Conservation (phyloP, 805 yeast species). For the Candida tallmaniae region DNA sequence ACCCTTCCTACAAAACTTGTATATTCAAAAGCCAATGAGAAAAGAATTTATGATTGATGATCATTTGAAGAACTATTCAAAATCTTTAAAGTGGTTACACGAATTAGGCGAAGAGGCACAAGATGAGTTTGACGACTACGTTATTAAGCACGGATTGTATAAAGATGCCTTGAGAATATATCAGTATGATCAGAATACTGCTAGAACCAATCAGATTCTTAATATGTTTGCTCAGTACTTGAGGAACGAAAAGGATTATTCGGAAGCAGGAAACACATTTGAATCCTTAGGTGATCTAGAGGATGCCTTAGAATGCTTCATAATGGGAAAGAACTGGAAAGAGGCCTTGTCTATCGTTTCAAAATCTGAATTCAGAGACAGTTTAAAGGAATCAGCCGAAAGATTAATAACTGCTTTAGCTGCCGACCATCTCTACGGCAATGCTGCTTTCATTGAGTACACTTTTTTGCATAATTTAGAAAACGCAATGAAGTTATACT, state of each 20-base stretch:
- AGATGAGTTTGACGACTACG: conserved; percentile 63
- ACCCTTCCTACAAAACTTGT: conserved; percentile 81
- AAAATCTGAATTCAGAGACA: conserved; percentile 30
- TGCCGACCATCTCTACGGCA: conserved; percentile 68
- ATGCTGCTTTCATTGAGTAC: conserved; percentile 74
- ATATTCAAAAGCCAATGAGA: conserved; percentile 61
- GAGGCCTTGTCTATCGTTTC: conserved; percentile 70
- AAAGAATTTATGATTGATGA: conserved; percentile 77
- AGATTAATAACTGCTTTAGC: conserved; percentile 55
- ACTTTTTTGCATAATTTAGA: conserved; percentile 57
- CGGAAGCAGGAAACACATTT: conserved; percentile 75
- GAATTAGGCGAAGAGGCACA: conserved; percentile 36
- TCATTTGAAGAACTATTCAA: conserved; percentile 58
- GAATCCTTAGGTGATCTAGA: conserved; percentile 59
- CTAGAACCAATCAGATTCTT: conserved; percentile 52
- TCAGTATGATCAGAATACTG: conserved; percentile 41
- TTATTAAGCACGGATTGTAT: conserved; percentile 65
- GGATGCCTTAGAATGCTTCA: conserved; percentile 67
- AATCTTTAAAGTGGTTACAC: conserved; percentile 65
- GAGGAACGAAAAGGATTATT: conserved; percentile 50
- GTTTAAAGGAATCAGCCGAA: conserved; percentile 47
- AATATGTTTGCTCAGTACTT: conserved; percentile 59
- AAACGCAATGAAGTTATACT: conserved; percentile 61
- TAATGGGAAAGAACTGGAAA: conserved; percentile 73
- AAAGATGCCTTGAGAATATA: conserved; percentile 61